These are phyloP conservation scores for Fusarium praegraminearum DNA, from an alignment of 2,329 filamentous ascomycete species.

Conservation along the genomic window DNA sequence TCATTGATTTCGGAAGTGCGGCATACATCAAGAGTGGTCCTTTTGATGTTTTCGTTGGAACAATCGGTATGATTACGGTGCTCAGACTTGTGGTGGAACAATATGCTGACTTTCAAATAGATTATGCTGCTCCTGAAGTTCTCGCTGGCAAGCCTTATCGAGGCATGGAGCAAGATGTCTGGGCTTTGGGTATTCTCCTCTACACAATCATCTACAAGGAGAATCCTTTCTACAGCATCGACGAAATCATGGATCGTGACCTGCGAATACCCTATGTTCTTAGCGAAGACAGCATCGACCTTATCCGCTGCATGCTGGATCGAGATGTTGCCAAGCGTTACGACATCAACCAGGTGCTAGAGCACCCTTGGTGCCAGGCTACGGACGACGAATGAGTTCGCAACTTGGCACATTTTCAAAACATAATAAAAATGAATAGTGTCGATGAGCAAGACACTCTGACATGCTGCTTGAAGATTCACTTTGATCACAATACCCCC, in stretches of 20 bases:
- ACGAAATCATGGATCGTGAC: conserved; percentile 99
- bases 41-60: conserved; percentile 98
- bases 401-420: not conserved
- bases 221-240: conserved; percentile 98
- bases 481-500: conserved; percentile 44
- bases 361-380: conserved; percentile 81
- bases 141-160: conserved; percentile 91
- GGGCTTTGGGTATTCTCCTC: conserved; percentile 94
- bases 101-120: conserved; percentile 59
- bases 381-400: conserved; percentile 12
- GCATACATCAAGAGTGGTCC: conserved; percentile 98
- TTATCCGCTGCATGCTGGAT: conserved; percentile 92
- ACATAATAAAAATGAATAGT: conserved; percentile 20
- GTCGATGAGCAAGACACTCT: conserved; percentile 17
- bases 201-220: conserved; percentile 99
- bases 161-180: conserved; percentile 97
- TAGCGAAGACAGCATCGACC: conserved; percentile 91
- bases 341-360: conserved; percentile 87
- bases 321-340: conserved; percentile 85
- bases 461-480: conserved; percentile 22
- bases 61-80: conserved; percentile 80
- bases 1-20: conserved; percentile 98
- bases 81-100: not conserved
- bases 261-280: conserved; percentile 88
- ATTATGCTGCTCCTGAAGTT: conserved; percentile 98